These are phyloP conservation scores for Aristolochia fimbriata DNA, from an alignment of 164 flowering plant species.

Conservation along the genomic window DNA sequence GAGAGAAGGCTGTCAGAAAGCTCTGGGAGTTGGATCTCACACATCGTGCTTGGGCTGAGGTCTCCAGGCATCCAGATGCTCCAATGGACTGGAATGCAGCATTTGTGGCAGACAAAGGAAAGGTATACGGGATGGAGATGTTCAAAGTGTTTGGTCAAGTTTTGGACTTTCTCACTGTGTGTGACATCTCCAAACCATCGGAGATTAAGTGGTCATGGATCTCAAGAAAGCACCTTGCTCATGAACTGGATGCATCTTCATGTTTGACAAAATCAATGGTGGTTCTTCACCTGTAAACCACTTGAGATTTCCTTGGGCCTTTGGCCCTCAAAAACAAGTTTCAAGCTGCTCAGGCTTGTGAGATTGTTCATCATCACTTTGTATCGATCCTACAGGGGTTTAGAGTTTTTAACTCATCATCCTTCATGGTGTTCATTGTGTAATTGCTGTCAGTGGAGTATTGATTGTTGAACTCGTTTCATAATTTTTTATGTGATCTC, in stretches of 20 bases:
- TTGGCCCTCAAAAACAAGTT: neutral
- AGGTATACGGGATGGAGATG: slow-evolving; percentile 86
- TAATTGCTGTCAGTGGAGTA: too few species aligned
- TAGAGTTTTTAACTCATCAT: neutral
- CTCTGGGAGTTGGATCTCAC: slow-evolving; percentile 80
- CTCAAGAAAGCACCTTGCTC: slow-evolving; percentile 68
- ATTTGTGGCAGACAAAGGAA: slow-evolving; percentile 60
- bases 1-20: slow-evolving; percentile 86
- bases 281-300: slow-evolving; percentile 48
- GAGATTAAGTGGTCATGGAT: slow-evolving; percentile 55
- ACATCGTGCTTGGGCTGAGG: slow-evolving; percentile 61
- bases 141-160: slow-evolving; percentile 96
- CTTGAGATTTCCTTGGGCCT: neutral
- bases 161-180: slow-evolving; percentile 72
- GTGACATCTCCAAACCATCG: slow-evolving; percentile 34
- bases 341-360: neutral
- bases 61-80: slow-evolving; percentile 89
- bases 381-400: neutral
- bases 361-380: neutral
- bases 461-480: neutral
- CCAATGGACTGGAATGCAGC: slow-evolving; percentile 99
- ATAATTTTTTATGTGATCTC: slow-evolving; percentile 1
- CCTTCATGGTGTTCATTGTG: too few species aligned
- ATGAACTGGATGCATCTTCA: slow-evolving; percentile 74
- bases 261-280: slow-evolving; percentile 79